Base-by-base conservation (phyloP, 306 rosid genomes). In the Citrullus amarus region DNA sequence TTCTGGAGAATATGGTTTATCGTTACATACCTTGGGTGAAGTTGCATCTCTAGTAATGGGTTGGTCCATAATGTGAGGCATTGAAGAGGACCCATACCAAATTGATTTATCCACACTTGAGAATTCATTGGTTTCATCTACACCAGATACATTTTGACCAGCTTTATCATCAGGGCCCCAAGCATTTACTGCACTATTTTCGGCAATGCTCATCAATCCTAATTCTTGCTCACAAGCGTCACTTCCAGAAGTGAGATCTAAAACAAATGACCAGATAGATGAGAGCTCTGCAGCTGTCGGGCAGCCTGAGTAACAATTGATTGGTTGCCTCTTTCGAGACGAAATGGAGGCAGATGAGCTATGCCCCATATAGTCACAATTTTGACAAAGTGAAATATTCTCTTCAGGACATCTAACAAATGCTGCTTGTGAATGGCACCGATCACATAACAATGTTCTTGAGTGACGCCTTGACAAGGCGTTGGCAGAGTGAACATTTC, bases 401-500 rank as follows among this genome's bases (percentile, higher is more conserved):
- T 96, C 99, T 80, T 96, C 96, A 16, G 83, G 63, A 75, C 98
- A 96, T 85, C 98, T 86, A 67, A 93, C 93, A 62, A 80, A 78
- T 14, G 99, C 97, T 0, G 99, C 92, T 79, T 91, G 93, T 16
- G 86, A 83, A 83, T 90, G 91, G 73, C 99, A 96, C 76, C 94
- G 89, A 84, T 93, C 99, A 44, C 99, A 96, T 38, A 96, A 25
- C 48, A 96, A 96, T 2, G 90, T 88, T 83, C 99, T 90, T 0
- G 88, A 84, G 81, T 96, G 99, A 62, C 99, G 98, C 89, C 77
- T 90, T 6, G 99, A 96, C 72, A 96, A 86, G 55, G 96, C 93
- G 80, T 96, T 96, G 48, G 99, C 99, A 18, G 98, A 92, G 83
- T 96, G 99, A 77, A 96, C 98, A 82, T 85, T 90, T 20, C 99